These are phyloP conservation scores for Asclepias syriaca DNA, from an alignment of 257 asterid species.

Conservation along the genomic window DNA sequence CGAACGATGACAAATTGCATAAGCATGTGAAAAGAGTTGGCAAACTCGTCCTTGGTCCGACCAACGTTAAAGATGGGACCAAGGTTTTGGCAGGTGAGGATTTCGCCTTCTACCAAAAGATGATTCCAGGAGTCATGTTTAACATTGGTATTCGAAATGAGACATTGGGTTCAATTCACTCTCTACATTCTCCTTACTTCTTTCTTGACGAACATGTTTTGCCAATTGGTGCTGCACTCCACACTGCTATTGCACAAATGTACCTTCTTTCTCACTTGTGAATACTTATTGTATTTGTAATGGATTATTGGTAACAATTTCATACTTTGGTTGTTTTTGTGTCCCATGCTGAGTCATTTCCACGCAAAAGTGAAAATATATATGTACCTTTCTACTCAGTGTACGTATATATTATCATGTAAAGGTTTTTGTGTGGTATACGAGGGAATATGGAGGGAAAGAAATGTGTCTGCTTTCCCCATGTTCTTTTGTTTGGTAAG, in stretches of 20 bases:
- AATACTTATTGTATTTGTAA: neutral
- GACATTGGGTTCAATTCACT: slow-evolving; percentile 50
- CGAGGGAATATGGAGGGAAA: neutral
- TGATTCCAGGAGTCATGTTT: slow-evolving; percentile 67
- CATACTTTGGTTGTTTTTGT: neutral
- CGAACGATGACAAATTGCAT: slow-evolving; percentile 50
- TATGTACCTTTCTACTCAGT: neutral
- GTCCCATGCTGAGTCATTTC: slow-evolving; percentile 52
- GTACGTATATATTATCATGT: neutral
- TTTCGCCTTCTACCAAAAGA: slow-evolving; percentile 69
- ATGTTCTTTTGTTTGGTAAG: slow-evolving; percentile 27
- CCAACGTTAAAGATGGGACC: slow-evolving; percentile 34
- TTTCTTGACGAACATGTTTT: slow-evolving; percentile 69
- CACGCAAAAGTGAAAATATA: slow-evolving; percentile 28
- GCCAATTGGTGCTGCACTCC: slow-evolving; percentile 66
- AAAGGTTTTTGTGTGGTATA: neutral
- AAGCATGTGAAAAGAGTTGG: slow-evolving; percentile 58
- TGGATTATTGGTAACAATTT: too few species aligned
- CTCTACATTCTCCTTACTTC: slow-evolving; percentile 78
- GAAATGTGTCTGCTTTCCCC: neutral
- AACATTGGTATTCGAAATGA: slow-evolving; percentile 61
- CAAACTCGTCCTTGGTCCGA: slow-evolving; percentile 45
- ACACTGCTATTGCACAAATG: slow-evolving; percentile 37
- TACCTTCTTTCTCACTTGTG: slow-evolving; percentile 7
- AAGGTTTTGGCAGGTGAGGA: slow-evolving; percentile 85